Evolutionary conservation across 2,329 filamentous ascomycete species (phyloP).

Genomic region (Arthrobotrys megalospora): DNA sequence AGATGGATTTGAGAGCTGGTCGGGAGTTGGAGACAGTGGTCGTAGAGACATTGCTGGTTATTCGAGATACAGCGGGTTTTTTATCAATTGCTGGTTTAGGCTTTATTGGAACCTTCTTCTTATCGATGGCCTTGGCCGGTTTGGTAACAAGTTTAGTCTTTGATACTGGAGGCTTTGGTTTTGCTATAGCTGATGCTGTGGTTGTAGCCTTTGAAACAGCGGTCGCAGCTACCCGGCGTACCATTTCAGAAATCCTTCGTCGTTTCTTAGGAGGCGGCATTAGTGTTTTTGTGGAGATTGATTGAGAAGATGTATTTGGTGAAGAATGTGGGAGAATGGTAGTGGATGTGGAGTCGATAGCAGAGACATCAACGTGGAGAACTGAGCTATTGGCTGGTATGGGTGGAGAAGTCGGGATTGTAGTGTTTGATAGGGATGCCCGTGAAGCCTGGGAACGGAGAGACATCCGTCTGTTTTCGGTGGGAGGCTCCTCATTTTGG

Average conservation of each 20-base stretch:
- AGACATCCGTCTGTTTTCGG: constrained; percentile 35
- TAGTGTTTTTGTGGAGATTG: not conserved
- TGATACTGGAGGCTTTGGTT: constrained; percentile 11
- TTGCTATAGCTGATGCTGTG: not conserved
- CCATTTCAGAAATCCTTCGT: constrained; percentile 48
- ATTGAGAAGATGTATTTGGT: constrained; percentile 44
- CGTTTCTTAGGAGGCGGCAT: constrained; percentile 40
- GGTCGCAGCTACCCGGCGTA: constrained; percentile 34
- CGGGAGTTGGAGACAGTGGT: constrained; percentile 18
- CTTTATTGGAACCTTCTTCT: constrained; percentile 36
- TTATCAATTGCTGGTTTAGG: constrained; percentile 14
- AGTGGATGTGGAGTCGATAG: constrained; percentile 48
- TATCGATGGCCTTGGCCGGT: constrained; percentile 15
- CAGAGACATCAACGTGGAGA: constrained; percentile 42
- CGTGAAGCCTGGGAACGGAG: constrained; percentile 37
- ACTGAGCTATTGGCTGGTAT: constrained; percentile 39
- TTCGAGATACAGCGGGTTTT: not conserved
- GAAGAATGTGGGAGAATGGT: constrained; percentile 50
- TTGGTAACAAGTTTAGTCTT: not conserved
- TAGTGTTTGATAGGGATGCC: not conserved
- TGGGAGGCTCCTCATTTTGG: not conserved
- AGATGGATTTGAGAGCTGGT: constrained; percentile 40
- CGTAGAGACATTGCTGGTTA: not conserved
- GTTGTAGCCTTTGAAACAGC: constrained; percentile 29
- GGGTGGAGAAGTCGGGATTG: constrained; percentile 19